Evolutionary conservation across 2,329 filamentous ascomycete genomes (phyloP).

Genomic region (Rutstroemia sydowiana): DNA sequence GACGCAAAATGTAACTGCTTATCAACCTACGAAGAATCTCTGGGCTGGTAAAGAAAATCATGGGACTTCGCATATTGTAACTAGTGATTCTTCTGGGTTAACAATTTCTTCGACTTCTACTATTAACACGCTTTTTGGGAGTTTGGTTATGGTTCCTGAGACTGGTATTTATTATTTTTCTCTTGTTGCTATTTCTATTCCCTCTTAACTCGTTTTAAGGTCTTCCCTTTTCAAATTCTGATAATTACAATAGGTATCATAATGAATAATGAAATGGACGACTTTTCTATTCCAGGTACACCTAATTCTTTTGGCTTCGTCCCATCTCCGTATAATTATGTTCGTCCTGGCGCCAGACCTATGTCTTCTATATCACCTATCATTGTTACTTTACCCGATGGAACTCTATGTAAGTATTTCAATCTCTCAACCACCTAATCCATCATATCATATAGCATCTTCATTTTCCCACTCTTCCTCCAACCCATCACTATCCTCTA

Average conservation of each 20-base stretch:
- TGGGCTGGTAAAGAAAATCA: conserved; percentile 62
- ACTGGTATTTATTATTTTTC: conserved; percentile 51
- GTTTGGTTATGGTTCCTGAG: conserved; percentile 67
- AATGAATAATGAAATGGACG: conserved; percentile 54
- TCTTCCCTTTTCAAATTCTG: no score
- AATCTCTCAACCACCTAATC: no score
- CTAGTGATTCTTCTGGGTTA: conserved; percentile 66
- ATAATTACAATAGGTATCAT: conserved; percentile 20
- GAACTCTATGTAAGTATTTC: conserved; percentile 61
- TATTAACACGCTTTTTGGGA: conserved; percentile 80
- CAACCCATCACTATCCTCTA: no score
- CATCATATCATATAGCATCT: no score
- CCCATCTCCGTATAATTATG: conserved; percentile 72
- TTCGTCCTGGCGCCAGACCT: conserved; percentile 73
- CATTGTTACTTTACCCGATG: conserved; percentile 37
- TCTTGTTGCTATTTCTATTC: neutral
- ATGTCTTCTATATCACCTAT: conserved; percentile 76
- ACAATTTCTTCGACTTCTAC: conserved; percentile 80
- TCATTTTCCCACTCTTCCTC: no score
- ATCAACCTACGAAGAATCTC: conserved; percentile 62
- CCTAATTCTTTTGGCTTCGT: conserved; percentile 80
- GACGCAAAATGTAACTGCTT: conserved; percentile 66
- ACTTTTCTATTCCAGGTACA: conserved; percentile 76
- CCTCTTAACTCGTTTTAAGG: no score
- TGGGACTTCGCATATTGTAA: conserved; percentile 67